phyloP scores from a whole-genome alignment of 1,284 basidiomycete genomes.

The Amylostereum areolatum region DNA sequence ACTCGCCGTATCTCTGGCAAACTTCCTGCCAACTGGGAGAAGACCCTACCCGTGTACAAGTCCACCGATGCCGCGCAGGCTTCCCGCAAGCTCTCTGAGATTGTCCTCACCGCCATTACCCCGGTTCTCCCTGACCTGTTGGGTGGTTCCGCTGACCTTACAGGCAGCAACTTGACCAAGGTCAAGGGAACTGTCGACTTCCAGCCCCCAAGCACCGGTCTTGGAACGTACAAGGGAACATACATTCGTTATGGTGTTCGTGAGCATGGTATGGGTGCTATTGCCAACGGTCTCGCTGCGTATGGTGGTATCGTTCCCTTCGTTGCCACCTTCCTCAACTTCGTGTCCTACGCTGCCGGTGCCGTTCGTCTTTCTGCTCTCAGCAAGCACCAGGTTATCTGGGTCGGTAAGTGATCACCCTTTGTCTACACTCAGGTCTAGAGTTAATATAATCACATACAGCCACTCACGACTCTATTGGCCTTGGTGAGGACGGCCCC shows the following conservation, averaged over 20 bases:
- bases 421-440: not conserved
- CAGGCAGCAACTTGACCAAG: conserved; percentile 88
- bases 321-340: conserved; percentile 90
- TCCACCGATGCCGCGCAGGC: conserved; percentile 80
- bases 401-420: conserved; percentile 65
- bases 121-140: conserved; percentile 78
- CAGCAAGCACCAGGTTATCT: conserved; percentile 86
- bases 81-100: conserved; percentile 91
- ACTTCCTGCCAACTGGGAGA: conserved; percentile 86
- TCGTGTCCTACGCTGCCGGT: conserved; percentile 90
- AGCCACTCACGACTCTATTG: conserved; percentile 88
- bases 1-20: conserved; percentile 78
- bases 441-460: conserved; percentile 14
- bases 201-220: conserved; percentile 82
- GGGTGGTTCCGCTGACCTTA: conserved; percentile 91
- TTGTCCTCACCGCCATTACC: conserved; percentile 75
- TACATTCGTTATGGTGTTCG: conserved; percentile 97
- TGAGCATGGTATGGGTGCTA: conserved; percentile 96
- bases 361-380: conserved; percentile 90
- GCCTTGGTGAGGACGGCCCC: conserved; percentile 92
- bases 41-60: conserved; percentile 79
- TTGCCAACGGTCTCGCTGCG: conserved; percentile 84
- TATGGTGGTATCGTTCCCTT: conserved; percentile 86
- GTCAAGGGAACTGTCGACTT: conserved; percentile 84
- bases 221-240: conserved; percentile 82